Base-by-base conservation (phyloP, 192 early-diverging fungal species). In the Entomortierella beljakovae region DNA sequence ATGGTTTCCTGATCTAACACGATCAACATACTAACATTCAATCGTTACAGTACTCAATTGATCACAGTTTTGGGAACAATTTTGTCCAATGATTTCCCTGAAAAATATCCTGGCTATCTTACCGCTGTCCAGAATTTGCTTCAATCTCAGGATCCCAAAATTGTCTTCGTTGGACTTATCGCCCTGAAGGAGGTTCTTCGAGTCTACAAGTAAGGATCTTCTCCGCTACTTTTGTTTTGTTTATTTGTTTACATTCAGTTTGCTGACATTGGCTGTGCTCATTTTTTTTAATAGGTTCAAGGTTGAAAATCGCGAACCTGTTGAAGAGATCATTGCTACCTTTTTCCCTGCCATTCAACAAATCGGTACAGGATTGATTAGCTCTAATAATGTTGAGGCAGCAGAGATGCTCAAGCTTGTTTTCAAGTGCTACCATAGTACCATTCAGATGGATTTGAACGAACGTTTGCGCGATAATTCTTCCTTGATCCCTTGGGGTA, bases 401-500 rank as follows among this genome's bases (percentile, higher is more conserved):
- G 92, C 90, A 37, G 90, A 91, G 67, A 92, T 97, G 89, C 83
- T 94, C 57, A 95, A 95, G 82, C 71, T 91, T 34, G 87, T 93
- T 46, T 83, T 96, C 77, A 97, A 97, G 81, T 91, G 88, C 57
- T 97, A 96, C 72, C 83, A 87, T 62, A 79, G 87, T 63, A 86
- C 87, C 43, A 94, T 93, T 61, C 90, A 93, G 81, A 53, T 79
- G 18, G 88, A 91, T 6, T 76, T 94, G 23, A 83, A 88, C 8
- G 65, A 83, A 33, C 58, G 57, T 15, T 88, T 94, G 64, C 91
- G 94, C 80, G 86, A 90, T 35, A 85, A 85, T 35, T 68, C 81
- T 22, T 90, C 87, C 1, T 84, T 99, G 33, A 87, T 96, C 16
- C 91, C 93, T 20, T 99, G 97, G 97, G 92, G 93, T 34, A 94